phyloP scores from a whole-genome alignment of 78 protist genomes.

The Speleostelium caveatum region DNA sequence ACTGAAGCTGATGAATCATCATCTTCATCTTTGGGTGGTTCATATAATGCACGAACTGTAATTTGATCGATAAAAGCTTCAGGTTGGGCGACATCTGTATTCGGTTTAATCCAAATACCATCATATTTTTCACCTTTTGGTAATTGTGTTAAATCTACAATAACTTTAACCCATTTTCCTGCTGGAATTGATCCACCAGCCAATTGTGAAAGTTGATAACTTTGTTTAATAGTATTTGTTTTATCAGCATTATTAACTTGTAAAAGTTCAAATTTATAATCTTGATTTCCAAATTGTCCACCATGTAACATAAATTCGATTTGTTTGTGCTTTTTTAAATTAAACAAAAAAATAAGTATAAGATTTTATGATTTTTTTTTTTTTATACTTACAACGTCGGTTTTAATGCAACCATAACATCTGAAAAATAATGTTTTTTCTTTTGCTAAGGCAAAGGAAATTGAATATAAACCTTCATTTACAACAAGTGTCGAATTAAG shows the following conservation, averaged over 20 bases:
- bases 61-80: constrained; percentile 30
- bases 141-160: constrained; percentile 1
- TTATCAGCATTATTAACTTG: background rate
- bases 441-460: background rate
- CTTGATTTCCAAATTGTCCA: constrained; percentile 51
- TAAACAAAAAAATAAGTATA: too few relatives aligned
- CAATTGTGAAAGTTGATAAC: background rate
- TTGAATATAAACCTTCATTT: constrained; percentile 5
- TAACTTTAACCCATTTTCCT: constrained; percentile 16
- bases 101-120: constrained; percentile 55
- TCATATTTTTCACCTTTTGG: constrained; percentile 11
- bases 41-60: constrained; percentile 34
- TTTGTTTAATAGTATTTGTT: background rate
- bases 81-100: constrained; percentile 52
- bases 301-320: constrained; percentile 30
- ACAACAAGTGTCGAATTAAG: background rate
- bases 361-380: too few relatives aligned
- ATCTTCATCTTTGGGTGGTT: constrained; percentile 31
- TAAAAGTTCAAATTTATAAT: background rate
- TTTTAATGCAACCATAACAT: constrained; percentile 53
- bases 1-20: background rate
- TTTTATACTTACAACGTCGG: too few relatives aligned
- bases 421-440: constrained; percentile 18
- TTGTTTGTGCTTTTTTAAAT: constrained; percentile 19
- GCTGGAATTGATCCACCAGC: constrained; percentile 15